A percentile compares a stretch with the other conserved stretches of the same genome.
phyloP scores from a whole-genome alignment of 192 early-diverging fungal genomes.

The Oehlia diaphana region DNA sequence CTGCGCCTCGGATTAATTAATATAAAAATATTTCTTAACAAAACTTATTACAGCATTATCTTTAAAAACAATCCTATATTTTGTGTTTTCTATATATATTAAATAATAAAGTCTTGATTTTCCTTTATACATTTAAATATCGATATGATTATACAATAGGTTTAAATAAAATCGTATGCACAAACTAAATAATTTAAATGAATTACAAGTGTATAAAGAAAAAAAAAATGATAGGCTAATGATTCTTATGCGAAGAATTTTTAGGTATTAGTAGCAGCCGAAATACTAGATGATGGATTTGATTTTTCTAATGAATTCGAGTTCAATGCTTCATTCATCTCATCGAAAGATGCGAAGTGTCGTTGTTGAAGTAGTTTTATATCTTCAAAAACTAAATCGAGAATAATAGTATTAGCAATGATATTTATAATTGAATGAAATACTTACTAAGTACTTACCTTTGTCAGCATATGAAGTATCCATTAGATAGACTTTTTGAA shows the following conservation, averaged over 20 bases:
- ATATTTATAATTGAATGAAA: not conserved
- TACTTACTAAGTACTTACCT: constrained; percentile 33
- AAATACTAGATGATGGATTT: constrained; percentile 19
- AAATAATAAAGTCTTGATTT: too few species aligned
- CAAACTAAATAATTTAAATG: too few species aligned
- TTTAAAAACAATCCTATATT: too few species aligned
- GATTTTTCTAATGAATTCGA: constrained; percentile 35
- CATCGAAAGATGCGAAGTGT: constrained; percentile 43
- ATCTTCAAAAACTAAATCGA: constrained; percentile 38
- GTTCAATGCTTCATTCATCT: constrained; percentile 43
- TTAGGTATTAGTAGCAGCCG: not conserved
- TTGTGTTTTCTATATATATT: too few species aligned
- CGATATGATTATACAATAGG: too few species aligned
- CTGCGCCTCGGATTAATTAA: too few species aligned
- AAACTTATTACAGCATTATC: too few species aligned
- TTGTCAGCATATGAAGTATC: constrained; percentile 42
- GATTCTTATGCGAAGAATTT: not conserved
- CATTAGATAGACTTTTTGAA: constrained; percentile 58
- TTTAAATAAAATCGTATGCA: too few species aligned
- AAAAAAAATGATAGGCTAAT: too few species aligned
- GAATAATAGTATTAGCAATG: not conserved
- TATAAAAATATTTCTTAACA: too few species aligned
- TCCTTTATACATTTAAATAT: too few species aligned
- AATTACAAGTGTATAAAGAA: too few species aligned
- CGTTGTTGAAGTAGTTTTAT: constrained; percentile 40